Conservation (phyloP, 768 basidiomycete species). For the Russula brevipes region DNA sequence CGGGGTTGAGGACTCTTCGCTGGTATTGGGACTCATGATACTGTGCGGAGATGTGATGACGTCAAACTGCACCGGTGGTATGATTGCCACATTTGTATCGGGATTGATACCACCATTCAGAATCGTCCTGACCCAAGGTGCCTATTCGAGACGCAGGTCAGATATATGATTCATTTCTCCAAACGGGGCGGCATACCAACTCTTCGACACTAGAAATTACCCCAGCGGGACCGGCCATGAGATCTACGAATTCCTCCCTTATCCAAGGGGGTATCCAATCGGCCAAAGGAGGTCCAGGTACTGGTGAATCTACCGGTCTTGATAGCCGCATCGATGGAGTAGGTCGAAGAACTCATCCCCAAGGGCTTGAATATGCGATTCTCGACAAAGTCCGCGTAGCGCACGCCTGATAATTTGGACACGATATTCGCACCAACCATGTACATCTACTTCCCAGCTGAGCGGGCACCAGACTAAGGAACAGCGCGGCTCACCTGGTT, state of each 20-base stretch:
- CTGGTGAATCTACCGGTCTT: conserved; percentile 33
- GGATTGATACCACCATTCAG: conserved; percentile 35
- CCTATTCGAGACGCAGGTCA: conserved; percentile 28
- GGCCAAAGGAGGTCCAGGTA: conserved; percentile 33
- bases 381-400: conserved; percentile 39
- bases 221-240: conserved; percentile 39
- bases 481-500: conserved; percentile 31
- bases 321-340: conserved; percentile 33
- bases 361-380: conserved; percentile 40
- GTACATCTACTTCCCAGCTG: conserved; percentile 35
- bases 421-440: conserved; percentile 35
- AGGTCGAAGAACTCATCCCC: conserved; percentile 41
- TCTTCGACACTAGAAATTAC: conserved; percentile 42
- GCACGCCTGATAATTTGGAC: conserved; percentile 30
- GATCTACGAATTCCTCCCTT: conserved; percentile 24
- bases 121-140: conserved; percentile 37
- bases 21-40: conserved; percentile 24
- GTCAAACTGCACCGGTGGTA: conserved; percentile 32
- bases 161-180: not conserved
- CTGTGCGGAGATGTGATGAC: conserved; percentile 34
- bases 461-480: not conserved
- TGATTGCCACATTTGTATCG: conserved; percentile 31
- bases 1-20: conserved; percentile 15
- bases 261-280: conserved; percentile 34
- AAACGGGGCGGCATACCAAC: conserved; percentile 34